phyloP scores from a whole-genome alignment of 2,329 filamentous ascomycete genomes.

The Daldinia sp. region DNA sequence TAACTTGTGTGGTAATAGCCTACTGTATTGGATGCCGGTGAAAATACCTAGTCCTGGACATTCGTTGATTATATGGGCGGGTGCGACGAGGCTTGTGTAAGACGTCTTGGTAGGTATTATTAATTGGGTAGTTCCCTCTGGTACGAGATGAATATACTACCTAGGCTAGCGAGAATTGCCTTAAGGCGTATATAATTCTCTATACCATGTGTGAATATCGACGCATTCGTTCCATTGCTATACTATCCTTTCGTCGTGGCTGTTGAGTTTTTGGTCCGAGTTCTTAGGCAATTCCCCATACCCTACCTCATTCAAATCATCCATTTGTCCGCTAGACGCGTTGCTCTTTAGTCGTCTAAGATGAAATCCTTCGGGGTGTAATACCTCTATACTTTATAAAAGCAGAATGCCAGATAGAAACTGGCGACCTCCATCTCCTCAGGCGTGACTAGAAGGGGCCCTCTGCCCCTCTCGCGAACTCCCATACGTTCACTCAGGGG shows the following conservation, averaged over 20 bases:
- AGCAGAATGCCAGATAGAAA: slow-evolving; percentile 95
- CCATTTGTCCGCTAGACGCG: neutral
- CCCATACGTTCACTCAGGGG: slow-evolving; percentile 95
- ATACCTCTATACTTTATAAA: slow-evolving; percentile 82
- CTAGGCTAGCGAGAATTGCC: neutral
- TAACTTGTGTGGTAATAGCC: neutral
- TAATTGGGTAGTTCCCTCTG: neutral
- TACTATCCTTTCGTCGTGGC: neutral
- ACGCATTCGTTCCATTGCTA: neutral
- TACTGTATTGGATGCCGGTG: neutral
- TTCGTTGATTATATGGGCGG: neutral
- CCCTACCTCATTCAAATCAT: neutral
- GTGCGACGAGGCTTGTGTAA: neutral
- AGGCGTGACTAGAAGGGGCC: slow-evolving; percentile 73
- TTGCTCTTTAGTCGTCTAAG: neutral
- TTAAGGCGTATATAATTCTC: neutral
- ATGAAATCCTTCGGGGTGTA: neutral
- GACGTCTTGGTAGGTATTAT: neutral
- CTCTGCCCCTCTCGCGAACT: slow-evolving; percentile 76
- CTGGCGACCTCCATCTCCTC: slow-evolving; percentile 93
- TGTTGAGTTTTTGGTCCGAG: neutral
- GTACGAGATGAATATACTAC: neutral
- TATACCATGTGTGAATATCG: neutral
- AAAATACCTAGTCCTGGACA: neutral
- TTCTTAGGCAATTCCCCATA: neutral